phyloP scores from a whole-genome alignment of 768 basidiomycete species.

The Collybia sp. region DNA sequence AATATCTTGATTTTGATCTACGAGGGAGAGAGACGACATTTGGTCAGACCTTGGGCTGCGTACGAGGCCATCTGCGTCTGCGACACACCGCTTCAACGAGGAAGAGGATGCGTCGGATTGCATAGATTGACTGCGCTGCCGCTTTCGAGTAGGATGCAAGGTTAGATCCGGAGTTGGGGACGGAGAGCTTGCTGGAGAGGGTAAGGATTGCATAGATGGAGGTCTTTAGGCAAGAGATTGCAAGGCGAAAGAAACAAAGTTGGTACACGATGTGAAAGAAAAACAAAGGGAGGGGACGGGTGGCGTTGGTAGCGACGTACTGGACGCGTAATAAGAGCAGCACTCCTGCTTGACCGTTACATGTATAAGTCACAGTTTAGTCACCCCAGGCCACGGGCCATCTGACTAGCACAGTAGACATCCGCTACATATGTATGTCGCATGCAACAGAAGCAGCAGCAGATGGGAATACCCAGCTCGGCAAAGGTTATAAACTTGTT shows the following conservation, averaged over 20 bases:
- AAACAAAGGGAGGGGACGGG: neutral
- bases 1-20: conserved; percentile 49
- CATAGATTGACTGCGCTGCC: conserved; percentile 74
- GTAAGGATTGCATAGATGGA: conserved; percentile 38
- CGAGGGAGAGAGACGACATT: conserved; percentile 34
- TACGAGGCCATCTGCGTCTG: conserved; percentile 45
- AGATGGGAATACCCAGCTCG: too few relatives aligned
- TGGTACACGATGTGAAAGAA: neutral
- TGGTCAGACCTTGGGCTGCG: conserved; percentile 37
- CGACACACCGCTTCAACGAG: conserved; percentile 76
- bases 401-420: too few relatives aligned
- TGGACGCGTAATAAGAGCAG: too few relatives aligned
- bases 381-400: too few relatives aligned
- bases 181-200: conserved; percentile 42
- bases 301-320: too few relatives aligned
- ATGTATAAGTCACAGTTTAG: too few relatives aligned
- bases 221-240: conserved; percentile 13
- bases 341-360: too few relatives aligned
- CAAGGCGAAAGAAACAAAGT: neutral
- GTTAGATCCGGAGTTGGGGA: conserved; percentile 34
- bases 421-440: too few relatives aligned
- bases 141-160: conserved; percentile 48
- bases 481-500: neutral
- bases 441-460: too few relatives aligned
- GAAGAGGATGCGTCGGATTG: conserved; percentile 66